Evolutionary conservation across 371 early-diverging fungal genomes (phyloP).

Genomic region (Amoeboaphelidium protococcarum): DNA sequence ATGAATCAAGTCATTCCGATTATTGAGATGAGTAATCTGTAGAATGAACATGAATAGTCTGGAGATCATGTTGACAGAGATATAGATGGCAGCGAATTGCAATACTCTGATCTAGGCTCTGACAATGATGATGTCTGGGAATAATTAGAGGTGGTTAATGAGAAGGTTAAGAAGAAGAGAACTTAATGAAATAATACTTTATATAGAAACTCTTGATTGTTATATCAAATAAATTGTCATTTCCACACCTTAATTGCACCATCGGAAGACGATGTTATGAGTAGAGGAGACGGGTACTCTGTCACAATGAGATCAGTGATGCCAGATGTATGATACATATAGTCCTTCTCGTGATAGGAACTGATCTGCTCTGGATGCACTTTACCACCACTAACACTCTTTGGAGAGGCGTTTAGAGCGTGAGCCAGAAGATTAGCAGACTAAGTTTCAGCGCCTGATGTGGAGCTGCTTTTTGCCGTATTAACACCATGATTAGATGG

Average conservation of each 20-base stretch:
- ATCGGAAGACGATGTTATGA: slow-evolving; percentile 46
- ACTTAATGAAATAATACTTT: no score
- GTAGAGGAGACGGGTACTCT: slow-evolving; percentile 42
- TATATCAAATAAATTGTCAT: slow-evolving; percentile 2
- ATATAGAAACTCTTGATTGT: not conserved
- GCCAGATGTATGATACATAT: slow-evolving; percentile 30
- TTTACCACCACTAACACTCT: slow-evolving; percentile 2
- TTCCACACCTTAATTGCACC: slow-evolving; percentile 46
- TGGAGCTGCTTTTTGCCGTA: slow-evolving; percentile 18
- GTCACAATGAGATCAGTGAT: slow-evolving; percentile 39
- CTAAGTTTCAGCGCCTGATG: not conserved
- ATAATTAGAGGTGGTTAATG: no score
- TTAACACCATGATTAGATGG: slow-evolving; percentile 3
- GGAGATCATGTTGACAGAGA: no score
- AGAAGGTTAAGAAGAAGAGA: no score
- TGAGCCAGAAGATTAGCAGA: not conserved
- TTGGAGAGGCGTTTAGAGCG: slow-evolving; percentile 1
- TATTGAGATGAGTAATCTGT: no score
- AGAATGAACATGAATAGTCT: no score
- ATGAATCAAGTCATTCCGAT: no score
- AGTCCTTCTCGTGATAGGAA: not conserved
- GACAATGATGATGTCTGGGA: no score
- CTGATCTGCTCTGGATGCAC: not conserved
- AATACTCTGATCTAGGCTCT: no score
- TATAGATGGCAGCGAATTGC: no score